Evolutionary conservation across 2,329 filamentous ascomycete species (phyloP), one percentile per base, ranked within the genome.

Genomic region (Stenocarpella maydis): DNA sequence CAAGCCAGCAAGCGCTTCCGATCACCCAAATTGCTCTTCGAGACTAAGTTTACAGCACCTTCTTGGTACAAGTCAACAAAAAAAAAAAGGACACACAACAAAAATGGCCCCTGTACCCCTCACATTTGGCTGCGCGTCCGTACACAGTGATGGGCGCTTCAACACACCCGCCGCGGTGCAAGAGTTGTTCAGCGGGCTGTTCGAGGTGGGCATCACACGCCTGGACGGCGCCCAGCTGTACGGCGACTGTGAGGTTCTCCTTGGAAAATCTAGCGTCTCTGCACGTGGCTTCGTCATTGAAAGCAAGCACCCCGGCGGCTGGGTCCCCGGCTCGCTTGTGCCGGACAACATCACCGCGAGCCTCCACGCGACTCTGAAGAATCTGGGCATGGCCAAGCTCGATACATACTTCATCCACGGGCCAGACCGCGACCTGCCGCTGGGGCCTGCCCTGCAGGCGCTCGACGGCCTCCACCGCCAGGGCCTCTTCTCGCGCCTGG

Each of bases 201-300:
- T 52, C 24, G 49, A 28, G 24, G n/a, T 31, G 14, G 68, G 68
- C 52, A 66, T 65, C 61, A 52, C 10, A 14, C 50, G 41, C 31
- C 55, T 69, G 53, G 68, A 69, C 68, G 61, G 52, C 19, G 61
- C 68, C 24, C 58, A 69, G 53, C 17, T 66, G 21, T 69, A 69
- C 61, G 55, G 55, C 45, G 26, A 69, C 61, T 61, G 58, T 53
- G 68, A 69, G 45, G 21, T 34, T 28, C 31, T 49, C 17, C 61
- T 69, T 17, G 61, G 68, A 14, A 47, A 17, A 4, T 63, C 50
- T 17, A 45, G 49, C 24, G 61, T 65, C 9, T 63, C 68, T n/a
- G 45, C 24, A 4, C 68, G 37, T 0, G 43, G 50, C 43, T 69
- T 69, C 61, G 50, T 34, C 24, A 45, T 69, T 17, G 52, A 52